Percentiles rank a stretch among this genome's conserved stretches.
Evolutionary conservation across 495 filamentous ascomycete species (phyloP).

Genomic region (Penicillium goetzii): DNA sequence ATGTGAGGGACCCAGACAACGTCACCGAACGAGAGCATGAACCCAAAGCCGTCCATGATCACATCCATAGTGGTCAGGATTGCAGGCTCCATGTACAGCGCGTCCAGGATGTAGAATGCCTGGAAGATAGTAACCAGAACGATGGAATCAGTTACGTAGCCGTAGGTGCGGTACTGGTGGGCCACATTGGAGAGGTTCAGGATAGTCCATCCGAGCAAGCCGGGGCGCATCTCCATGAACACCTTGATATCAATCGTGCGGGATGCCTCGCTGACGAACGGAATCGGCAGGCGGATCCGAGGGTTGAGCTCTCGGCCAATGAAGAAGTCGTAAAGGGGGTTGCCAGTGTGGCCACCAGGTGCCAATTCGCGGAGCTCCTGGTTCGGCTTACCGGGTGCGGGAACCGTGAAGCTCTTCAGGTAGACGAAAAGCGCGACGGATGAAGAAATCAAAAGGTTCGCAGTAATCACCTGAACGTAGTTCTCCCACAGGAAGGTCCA

Average conservation of each 20-base stretch:
- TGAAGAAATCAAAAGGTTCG: slow-evolving; percentile 76
- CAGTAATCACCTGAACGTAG: slow-evolving; percentile 81
- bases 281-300: slow-evolving; percentile 73
- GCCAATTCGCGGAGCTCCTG: slow-evolving; percentile 75
- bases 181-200: slow-evolving; percentile 84
- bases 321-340: slow-evolving; percentile 92
- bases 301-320: slow-evolving; percentile 98
- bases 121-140: slow-evolving; percentile 80
- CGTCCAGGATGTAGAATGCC: slow-evolving; percentile 82
- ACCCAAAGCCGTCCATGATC: slow-evolving; percentile 92
- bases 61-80: slow-evolving; percentile 97
- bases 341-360: slow-evolving; percentile 79
- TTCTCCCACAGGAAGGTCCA: slow-evolving; percentile 96
- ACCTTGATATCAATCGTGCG: slow-evolving; percentile 84
- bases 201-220: slow-evolving; percentile 87
- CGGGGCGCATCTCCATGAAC: slow-evolving; percentile 88
- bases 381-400: slow-evolving; percentile 60
- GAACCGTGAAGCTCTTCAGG: slow-evolving; percentile 76
- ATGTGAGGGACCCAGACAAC: slow-evolving; percentile 92
- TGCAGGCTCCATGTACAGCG: slow-evolving; percentile 85
- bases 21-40: slow-evolving; percentile 96
- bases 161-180: slow-evolving; percentile 83
- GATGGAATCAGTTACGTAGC: slow-evolving; percentile 86
- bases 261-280: slow-evolving; percentile 58
- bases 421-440: slow-evolving; percentile 76